Evolutionary conservation across 2,329 filamentous ascomycete species (phyloP).

Genomic region (Cytospora paraplurivora): DNA sequence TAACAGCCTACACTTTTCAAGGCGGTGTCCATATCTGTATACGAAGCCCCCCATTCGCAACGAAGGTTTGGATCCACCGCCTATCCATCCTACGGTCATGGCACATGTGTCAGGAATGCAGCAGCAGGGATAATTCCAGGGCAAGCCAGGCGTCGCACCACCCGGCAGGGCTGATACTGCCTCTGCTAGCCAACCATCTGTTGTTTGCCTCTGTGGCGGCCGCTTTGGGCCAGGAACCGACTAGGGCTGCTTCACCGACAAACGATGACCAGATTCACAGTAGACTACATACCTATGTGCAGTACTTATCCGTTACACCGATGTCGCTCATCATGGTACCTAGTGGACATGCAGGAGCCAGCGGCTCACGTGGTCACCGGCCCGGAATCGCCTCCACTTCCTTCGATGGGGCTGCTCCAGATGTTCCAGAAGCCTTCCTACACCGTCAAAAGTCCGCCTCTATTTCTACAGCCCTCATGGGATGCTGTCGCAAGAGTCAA

Average conservation of each 20-base stretch:
- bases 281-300: too few relatives aligned
- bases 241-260: conserved; percentile 27
- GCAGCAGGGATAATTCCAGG: conserved; percentile 17
- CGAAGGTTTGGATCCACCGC: background rate
- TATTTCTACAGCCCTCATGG: conserved; percentile 15
- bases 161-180: conserved; percentile 25
- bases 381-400: conserved; percentile 11
- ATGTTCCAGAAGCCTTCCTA: conserved; percentile 20
- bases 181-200: conserved; percentile 16
- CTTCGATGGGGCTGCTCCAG: conserved; percentile 5
- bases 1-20: background rate
- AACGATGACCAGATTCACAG: background rate
- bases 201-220: conserved; percentile 15
- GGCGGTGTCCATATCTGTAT: conserved; percentile 11
- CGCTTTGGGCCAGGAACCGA: conserved; percentile 18
- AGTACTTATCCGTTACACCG: conserved; percentile 14
- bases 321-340: conserved; percentile 19
- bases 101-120: conserved; percentile 14
- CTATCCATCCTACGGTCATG: background rate
- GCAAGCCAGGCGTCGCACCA: conserved; percentile 13
- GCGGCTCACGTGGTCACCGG: conserved; percentile 18
- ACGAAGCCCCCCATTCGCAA: background rate
- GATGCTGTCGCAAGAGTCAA: conserved; percentile 1
- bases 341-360: conserved; percentile 12
- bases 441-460: conserved; percentile 1